Conservation (phyloP, 352 stramenopile genomes). For the Globisporangium sylvaticum region DNA sequence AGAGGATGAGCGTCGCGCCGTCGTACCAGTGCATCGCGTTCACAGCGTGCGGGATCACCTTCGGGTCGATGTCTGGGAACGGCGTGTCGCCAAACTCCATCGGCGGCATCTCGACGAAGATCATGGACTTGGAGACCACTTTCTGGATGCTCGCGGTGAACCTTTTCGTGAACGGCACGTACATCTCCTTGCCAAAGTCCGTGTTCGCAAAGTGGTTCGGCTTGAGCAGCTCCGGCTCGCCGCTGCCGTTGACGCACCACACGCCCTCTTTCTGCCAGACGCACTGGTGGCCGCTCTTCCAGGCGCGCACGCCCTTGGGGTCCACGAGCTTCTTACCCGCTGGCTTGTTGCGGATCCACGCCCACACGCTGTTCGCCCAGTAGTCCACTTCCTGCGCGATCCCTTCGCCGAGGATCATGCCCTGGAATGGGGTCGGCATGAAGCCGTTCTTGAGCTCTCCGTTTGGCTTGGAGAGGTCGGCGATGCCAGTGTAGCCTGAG, state of each 20-base stretch:
- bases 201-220: slow-evolving; percentile 67
- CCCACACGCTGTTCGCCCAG: slow-evolving; percentile 70
- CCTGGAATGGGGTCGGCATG: slow-evolving; percentile 71
- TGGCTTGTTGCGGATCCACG: slow-evolving; percentile 53
- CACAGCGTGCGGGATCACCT: slow-evolving; percentile 52
- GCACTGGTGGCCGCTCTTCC: slow-evolving; percentile 59
- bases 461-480: slow-evolving; percentile 53
- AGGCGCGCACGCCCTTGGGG: slow-evolving; percentile 53
- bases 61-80: slow-evolving; percentile 64
- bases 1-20: slow-evolving; percentile 82
- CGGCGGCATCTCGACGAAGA: slow-evolving; percentile 81
- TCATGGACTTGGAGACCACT: slow-evolving; percentile 48
- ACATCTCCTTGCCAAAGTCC: slow-evolving; percentile 73
- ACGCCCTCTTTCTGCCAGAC: slow-evolving; percentile 81
- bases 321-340: slow-evolving; percentile 48
- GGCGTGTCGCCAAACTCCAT: slow-evolving; percentile 59
- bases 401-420: slow-evolving; percentile 74
- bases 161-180: slow-evolving; percentile 66
- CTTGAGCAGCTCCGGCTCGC: slow-evolving; percentile 44
- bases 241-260: slow-evolving; percentile 51
- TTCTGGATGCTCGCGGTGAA: slow-evolving; percentile 55
- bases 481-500: slow-evolving; percentile 64
- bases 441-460: slow-evolving; percentile 68
- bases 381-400: slow-evolving; percentile 51
- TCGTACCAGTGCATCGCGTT: slow-evolving; percentile 92